Percentiles rank a stretch among this genome's conserved stretches.
phyloP scores from a whole-genome alignment of 441 rosid species.

The Raphanus hybrid region DNA sequence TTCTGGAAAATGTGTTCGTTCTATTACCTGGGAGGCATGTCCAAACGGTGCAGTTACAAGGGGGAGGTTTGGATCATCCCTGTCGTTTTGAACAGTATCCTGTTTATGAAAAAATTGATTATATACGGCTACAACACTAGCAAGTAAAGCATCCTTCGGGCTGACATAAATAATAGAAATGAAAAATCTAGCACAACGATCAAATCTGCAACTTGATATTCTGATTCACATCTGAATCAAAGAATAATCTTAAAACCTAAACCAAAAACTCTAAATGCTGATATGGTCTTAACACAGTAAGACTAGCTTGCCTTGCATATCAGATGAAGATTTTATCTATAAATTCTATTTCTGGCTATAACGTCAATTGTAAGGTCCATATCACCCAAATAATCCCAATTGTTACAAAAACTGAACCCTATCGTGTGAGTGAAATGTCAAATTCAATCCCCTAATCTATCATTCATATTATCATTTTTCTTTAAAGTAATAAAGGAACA shows the following conservation, averaged over 20 bases:
- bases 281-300: neutral
- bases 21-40: conserved; percentile 93
- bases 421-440: neutral
- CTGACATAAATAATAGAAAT: neutral
- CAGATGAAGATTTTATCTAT: neutral
- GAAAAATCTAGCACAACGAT: conserved; percentile 7
- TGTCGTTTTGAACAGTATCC: conserved; percentile 89
- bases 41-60: conserved; percentile 98
- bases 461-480: conserved; percentile 1
- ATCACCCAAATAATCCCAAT: neutral
- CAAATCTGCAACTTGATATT: neutral
- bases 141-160: neutral
- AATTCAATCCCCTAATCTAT: conserved; percentile 10
- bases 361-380: conserved; percentile 1
- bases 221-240: conserved; percentile 1
- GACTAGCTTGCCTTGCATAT: conserved; percentile 1
- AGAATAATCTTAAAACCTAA: neutral
- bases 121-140: neutral
- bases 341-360: conserved; percentile 10
- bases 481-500: conserved; percentile 15
- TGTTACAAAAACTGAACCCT: conserved; percentile 11
- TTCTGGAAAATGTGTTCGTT: conserved; percentile 16
- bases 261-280: neutral
- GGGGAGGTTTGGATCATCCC: conserved; percentile 93
- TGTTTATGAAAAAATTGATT: conserved; percentile 32